phyloP scores from a whole-genome alignment of 805 yeast genomes.

The Yarrowia sp. region DNA sequence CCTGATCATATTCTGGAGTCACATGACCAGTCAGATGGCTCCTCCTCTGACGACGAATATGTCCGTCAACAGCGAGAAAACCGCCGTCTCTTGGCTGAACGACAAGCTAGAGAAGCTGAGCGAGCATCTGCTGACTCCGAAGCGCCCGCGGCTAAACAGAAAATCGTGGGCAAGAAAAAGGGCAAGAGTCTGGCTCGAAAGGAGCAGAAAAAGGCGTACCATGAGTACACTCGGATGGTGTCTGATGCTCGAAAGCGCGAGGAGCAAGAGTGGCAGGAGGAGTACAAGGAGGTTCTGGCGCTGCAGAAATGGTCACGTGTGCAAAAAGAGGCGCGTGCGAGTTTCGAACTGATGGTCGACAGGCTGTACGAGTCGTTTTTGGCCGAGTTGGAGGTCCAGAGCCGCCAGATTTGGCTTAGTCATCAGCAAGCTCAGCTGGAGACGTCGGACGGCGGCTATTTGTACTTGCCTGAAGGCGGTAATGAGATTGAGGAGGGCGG shows the following conservation, averaged over 20 bases:
- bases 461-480: neutral
- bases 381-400: slow-evolving; percentile 8
- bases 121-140: neutral
- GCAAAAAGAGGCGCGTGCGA: slow-evolving; percentile 11
- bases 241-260: slow-evolving; percentile 22
- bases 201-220: slow-evolving; percentile 36
- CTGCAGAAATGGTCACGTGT: slow-evolving; percentile 3
- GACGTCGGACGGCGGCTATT: slow-evolving; percentile 4
- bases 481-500: slow-evolving; percentile 2
- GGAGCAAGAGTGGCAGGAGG: slow-evolving; percentile 35
- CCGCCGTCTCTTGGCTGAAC: slow-evolving; percentile 13
- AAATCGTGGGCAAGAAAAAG: slow-evolving; percentile 39
- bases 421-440: slow-evolving; percentile 12
- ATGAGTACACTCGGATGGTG: slow-evolving; percentile 34
- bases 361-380: slow-evolving; percentile 14
- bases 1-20: too few species aligned
- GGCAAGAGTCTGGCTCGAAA: slow-evolving; percentile 37
- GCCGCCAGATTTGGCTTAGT: neutral
- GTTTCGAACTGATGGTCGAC: slow-evolving; percentile 2
- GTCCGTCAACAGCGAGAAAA: slow-evolving; percentile 12
- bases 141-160: neutral
- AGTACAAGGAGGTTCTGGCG: slow-evolving; percentile 22
- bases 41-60: slow-evolving; percentile 22
- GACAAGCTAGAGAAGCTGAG: slow-evolving; percentile 26
- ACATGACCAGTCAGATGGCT: too few species aligned